Percentiles rank a stretch among this genome's conserved stretches.
These are phyloP conservation scores for Apiotrichum brassicae DNA, from an alignment of 1,284 basidiomycete species.

Conservation along the genomic window DNA sequence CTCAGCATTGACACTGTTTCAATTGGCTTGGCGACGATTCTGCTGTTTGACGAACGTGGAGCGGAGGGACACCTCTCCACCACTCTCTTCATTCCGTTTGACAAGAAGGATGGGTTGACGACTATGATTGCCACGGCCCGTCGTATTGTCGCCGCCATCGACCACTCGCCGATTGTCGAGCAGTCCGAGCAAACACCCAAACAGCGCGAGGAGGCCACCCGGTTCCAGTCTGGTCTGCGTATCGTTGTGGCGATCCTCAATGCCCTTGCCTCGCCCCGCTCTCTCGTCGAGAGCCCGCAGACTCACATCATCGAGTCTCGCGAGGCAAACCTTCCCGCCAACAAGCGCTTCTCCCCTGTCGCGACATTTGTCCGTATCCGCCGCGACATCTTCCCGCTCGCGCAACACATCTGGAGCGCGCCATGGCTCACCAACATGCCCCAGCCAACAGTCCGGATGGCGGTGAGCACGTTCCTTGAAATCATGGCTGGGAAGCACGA, in stretches of 20 bases:
- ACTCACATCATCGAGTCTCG: slow-evolving; percentile 49
- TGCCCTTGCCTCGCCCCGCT: slow-evolving; percentile 69
- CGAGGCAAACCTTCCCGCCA: slow-evolving; percentile 27
- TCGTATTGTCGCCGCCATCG: slow-evolving; percentile 57
- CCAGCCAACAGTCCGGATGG: slow-evolving; percentile 62
- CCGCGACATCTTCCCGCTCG: slow-evolving; percentile 60
- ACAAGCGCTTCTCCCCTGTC: slow-evolving; percentile 77
- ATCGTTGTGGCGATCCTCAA: slow-evolving; percentile 65
- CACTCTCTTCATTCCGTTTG: slow-evolving; percentile 69
- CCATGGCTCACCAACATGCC: slow-evolving; percentile 74
- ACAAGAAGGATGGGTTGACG: slow-evolving; percentile 65
- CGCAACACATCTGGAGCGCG: slow-evolving; percentile 71
- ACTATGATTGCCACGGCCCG: slow-evolving; percentile 60
- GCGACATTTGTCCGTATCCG: slow-evolving; percentile 70
- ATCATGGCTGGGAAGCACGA: slow-evolving; percentile 78
- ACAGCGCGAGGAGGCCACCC: slow-evolving; percentile 53
- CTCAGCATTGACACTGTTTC: slow-evolving; percentile 59
- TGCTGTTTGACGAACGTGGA: slow-evolving; percentile 78
- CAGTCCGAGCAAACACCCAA: slow-evolving; percentile 55
- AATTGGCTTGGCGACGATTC: slow-evolving; percentile 62
- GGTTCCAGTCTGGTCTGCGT: slow-evolving; percentile 6
- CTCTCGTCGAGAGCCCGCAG: slow-evolving; percentile 78
- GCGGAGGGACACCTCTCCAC: slow-evolving; percentile 71
- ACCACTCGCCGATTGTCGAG: slow-evolving; percentile 42
- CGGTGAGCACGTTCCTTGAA: slow-evolving; percentile 72